Base-by-base conservation (phyloP, 2,329 filamentous ascomycete genomes). In the Westerdykella sp. region DNA sequence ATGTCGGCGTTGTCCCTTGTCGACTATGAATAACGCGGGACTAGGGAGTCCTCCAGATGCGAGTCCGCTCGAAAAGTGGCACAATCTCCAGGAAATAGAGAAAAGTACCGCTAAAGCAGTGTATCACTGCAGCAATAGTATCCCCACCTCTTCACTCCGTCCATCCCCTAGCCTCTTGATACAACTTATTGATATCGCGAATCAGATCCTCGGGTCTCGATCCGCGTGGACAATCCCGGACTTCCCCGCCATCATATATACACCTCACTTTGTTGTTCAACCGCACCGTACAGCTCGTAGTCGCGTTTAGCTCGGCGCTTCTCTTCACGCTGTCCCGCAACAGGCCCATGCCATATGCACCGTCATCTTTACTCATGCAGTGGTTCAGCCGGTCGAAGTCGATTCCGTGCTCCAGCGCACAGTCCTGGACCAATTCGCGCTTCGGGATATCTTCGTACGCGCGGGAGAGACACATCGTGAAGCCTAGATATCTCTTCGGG, bases 351-450 rank as follows among this genome's bases (percentile, higher is more conserved):
- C 83, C 85, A 46, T 82, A 78, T 1, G 79, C 81, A 23, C 87
- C 87, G 53, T 88, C 80, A 46, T 95, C 84, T 48, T 78, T 75
- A 34, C 83, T 83, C 35, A 87, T 83, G 65, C 93, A 98, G 15
- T 84, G 74, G 65, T 97, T 94, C 43, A 98, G 69, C 50, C 79
- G 75, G 21, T 81, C 76, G 63, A 96, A 88, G 58, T 93, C 84
- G 39, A 97, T 82, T 22, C 87, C 89, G 60, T 95, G 87, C 69
- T 97, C 88, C 40, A 95, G 73, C 3, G 93, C 88, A 65, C 93
- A 98, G 62, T 88, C 82, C 63, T 94, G 78, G 34, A 96, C 77
- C 14, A 96, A 76, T n/a, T 76, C 75, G 40, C 84, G 79, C 28
- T 86, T 74, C 2, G 93, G 91, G 28, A 98, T 95, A 6, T 81